Conservation (phyloP, 192 early-diverging fungal species). For the Umbelopsis sp. region DNA sequence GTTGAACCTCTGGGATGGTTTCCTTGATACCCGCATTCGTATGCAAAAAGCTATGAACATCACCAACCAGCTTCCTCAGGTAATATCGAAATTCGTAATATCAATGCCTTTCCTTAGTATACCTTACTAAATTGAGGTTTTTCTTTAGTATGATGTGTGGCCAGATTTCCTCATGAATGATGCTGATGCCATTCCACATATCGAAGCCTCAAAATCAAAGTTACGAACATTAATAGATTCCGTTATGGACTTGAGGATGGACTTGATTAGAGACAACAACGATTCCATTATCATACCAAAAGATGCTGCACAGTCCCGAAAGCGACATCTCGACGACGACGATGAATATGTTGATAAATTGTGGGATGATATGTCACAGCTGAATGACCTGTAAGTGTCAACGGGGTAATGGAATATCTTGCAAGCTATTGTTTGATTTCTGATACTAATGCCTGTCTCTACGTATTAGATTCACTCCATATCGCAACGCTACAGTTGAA, state of each 20-base stretch:
- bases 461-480: conserved; percentile 67
- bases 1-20: conserved; percentile 81
- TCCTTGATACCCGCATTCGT: conserved; percentile 87
- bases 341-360: conserved; percentile 49
- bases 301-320: conserved; percentile 40
- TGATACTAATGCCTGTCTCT: too few species aligned
- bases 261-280: conserved; percentile 33
- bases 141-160: conserved; percentile 20
- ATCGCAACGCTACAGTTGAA: conserved; percentile 84
- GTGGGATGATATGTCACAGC: conserved; percentile 60
- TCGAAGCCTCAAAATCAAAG: conserved; percentile 34
- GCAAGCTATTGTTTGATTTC: too few species aligned
- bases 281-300: conserved; percentile 38
- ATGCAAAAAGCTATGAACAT: conserved; percentile 75
- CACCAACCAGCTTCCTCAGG: conserved; percentile 82
- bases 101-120: too few species aligned
- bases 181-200: conserved; percentile 16
- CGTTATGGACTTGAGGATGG: conserved; percentile 42
- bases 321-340: conserved; percentile 49
- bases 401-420: too few species aligned
- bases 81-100: conserved; percentile 10
- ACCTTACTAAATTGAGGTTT: too few species aligned
- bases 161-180: conserved; percentile 24
- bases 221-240: conserved; percentile 42
- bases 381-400: conserved; percentile 51